A percentile compares a stretch with the other conserved stretches of the same genome.
Evolutionary conservation across 2,329 filamentous ascomycete genomes (phyloP).

Genomic region (Macrophomina phaseolina): DNA sequence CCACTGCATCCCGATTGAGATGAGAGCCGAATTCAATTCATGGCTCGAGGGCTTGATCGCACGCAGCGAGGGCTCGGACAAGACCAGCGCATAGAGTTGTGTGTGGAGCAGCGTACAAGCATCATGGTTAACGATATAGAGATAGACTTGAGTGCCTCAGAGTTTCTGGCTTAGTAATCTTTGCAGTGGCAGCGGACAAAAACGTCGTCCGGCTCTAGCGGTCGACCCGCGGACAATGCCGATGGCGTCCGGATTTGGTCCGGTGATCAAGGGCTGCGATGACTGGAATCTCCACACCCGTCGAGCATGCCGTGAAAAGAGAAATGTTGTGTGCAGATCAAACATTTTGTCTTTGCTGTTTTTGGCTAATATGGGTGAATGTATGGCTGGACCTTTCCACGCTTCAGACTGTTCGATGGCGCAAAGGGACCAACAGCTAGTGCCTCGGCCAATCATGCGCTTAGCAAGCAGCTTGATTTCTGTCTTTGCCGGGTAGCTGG

Average conservation of each 20-base stretch:
- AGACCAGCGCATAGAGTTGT: constrained; percentile 2
- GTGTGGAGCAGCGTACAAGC: background rate
- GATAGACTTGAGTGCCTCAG: background rate
- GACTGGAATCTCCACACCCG: background rate
- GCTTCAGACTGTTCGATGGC: constrained; percentile 5
- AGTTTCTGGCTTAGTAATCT: too few species aligned
- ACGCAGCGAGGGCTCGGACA: constrained; percentile 57
- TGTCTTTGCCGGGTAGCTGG: background rate
- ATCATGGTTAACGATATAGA: background rate
- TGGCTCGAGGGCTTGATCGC: constrained; percentile 65
- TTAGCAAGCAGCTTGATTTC: background rate
- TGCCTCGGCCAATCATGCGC: constrained; percentile 13
- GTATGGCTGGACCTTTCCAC: background rate
- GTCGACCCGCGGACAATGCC: too few species aligned
- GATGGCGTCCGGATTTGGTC: constrained; percentile 2
- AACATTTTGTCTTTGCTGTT: background rate
- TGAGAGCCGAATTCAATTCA: constrained; percentile 69
- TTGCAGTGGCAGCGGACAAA: background rate
- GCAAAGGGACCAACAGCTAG: background rate
- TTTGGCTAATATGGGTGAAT: constrained; percentile 2
- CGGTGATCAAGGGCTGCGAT: background rate
- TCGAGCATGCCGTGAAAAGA: background rate
- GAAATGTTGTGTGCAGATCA: background rate
- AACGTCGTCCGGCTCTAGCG: background rate
- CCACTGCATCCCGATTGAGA: constrained; percentile 77